phyloP scores from a whole-genome alignment of 2,329 filamentous ascomycete genomes.

The Colletotrichum gigasporum region DNA sequence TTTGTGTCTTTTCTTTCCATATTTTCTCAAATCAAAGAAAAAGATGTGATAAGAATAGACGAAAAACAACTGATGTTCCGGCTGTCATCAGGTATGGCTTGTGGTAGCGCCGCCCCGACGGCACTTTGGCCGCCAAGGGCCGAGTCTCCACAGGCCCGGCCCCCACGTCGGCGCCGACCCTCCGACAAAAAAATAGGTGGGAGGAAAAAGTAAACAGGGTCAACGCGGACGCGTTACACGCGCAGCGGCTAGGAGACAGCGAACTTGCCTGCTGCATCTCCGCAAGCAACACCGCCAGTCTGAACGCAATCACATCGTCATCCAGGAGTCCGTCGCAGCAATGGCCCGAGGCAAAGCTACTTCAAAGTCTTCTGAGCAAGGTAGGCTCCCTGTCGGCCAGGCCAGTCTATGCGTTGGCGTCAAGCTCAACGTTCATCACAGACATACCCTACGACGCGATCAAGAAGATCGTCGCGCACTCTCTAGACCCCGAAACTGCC shows the following conservation, averaged over 20 bases:
- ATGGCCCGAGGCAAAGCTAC: constrained; percentile 13
- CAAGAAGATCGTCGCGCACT: constrained; percentile 13
- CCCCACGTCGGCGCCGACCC: neutral
- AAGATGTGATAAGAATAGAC: no score
- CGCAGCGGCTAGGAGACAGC: neutral
- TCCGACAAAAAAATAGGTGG: neutral
- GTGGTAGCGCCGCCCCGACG: no score
- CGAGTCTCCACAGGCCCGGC: no score
- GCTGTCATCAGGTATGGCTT: no score
- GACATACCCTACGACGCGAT: constrained; percentile 23
- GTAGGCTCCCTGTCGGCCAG: neutral
- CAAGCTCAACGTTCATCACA: neutral
- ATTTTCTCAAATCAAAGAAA: no score
- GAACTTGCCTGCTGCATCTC: neutral
- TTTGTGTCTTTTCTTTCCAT: no score
- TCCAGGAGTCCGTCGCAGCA: neutral
- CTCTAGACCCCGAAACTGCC: constrained; percentile 10
- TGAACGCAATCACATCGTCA: no score
- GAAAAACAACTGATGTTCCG: no score
- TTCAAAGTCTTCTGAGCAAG: constrained; percentile 14
- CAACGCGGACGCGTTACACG: constrained; percentile 17
- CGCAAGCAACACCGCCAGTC: neutral
- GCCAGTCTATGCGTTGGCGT: neutral
- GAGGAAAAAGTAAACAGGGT: constrained; percentile 8
- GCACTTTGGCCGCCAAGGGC: no score